These are phyloP conservation scores for Elaeagnus macrophylla DNA, from an alignment of 306 rosid genomes.

Conservation along the genomic window DNA sequence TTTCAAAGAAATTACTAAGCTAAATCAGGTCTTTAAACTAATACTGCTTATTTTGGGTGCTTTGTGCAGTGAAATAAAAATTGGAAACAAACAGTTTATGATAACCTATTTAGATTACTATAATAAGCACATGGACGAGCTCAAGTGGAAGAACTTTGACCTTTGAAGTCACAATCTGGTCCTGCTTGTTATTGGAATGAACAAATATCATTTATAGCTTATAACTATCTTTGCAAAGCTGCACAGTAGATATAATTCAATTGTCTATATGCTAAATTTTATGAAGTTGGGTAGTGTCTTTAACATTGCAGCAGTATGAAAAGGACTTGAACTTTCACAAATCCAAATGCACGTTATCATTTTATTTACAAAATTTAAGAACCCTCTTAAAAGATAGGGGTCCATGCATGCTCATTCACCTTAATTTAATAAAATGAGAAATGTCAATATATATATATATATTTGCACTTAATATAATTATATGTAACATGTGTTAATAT, in stretches of 20 bases:
- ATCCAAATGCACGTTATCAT: slow-evolving; percentile 32
- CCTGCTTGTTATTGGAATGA: slow-evolving; percentile 2
- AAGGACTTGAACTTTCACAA: slow-evolving; percentile 28
- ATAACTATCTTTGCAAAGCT: slow-evolving; percentile 12
- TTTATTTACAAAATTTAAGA: slow-evolving; percentile 14
- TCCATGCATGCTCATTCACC: slow-evolving; percentile 16
- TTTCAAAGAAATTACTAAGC: too few relatives aligned
- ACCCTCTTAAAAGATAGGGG: slow-evolving; percentile 19
- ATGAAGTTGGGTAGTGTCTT: slow-evolving; percentile 7
- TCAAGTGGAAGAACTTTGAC: too few relatives aligned
- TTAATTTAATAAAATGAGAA: slow-evolving; percentile 17
- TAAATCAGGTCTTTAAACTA: too few relatives aligned
- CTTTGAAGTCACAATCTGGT: slow-evolving; percentile 8
- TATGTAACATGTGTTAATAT: too few relatives aligned
- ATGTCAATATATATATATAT: too few relatives aligned
- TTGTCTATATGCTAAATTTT: slow-evolving; percentile 1
- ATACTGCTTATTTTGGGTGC: too few relatives aligned
- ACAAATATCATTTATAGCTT: slow-evolving; percentile 5
- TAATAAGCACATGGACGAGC: slow-evolving; percentile 7
- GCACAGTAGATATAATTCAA: background rate
- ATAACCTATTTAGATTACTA: too few relatives aligned
- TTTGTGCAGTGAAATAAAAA: too few relatives aligned
- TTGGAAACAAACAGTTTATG: too few relatives aligned
- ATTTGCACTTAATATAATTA: too few relatives aligned
- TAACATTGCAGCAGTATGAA: slow-evolving; percentile 19